Evolutionary conservation across 2,329 filamentous ascomycete genomes (phyloP).

Genomic region (Phaeosphaeria sp.): DNA sequence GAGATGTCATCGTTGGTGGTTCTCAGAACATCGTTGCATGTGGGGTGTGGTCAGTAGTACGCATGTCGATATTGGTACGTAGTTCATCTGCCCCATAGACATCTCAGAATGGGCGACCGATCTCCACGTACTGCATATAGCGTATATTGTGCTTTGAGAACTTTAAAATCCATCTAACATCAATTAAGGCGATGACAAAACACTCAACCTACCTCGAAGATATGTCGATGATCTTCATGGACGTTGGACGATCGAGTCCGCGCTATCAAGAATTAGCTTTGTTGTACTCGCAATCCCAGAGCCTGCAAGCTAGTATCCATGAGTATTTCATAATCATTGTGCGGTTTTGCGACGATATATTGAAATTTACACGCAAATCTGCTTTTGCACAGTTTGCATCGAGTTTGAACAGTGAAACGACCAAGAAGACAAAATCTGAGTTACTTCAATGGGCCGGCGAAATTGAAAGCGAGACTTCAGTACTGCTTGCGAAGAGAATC

Average conservation of each 20-base stretch:
- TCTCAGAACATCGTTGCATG: conserved; percentile 55
- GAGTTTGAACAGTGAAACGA: neutral
- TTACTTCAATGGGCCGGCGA: neutral
- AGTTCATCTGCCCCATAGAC: neutral
- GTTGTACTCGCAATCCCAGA: conserved; percentile 49
- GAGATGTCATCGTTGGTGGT: conserved; percentile 51
- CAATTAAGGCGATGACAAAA: conserved; percentile 28
- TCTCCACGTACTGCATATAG: too few species aligned
- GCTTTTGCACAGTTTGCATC: conserved; percentile 3
- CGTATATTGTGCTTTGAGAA: too few species aligned
- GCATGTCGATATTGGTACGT: conserved; percentile 51
- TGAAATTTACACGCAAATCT: conserved; percentile 43
- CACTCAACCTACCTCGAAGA: conserved; percentile 48
- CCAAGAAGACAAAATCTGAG: neutral
- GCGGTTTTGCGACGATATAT: conserved; percentile 45
- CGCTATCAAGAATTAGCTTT: conserved; percentile 48
- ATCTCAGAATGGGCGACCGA: too few species aligned
- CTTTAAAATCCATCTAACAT: neutral
- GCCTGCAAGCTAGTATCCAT: conserved; percentile 41
- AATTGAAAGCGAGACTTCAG: conserved; percentile 47
- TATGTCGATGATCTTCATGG: conserved; percentile 51
- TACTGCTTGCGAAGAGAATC: conserved; percentile 11
- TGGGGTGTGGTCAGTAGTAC: conserved; percentile 55
- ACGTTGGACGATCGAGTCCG: conserved; percentile 49
- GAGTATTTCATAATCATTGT: conserved; percentile 51